Base-by-base conservation (phyloP, 1,284 basidiomycete genomes). In the Earliella scabrosa region DNA sequence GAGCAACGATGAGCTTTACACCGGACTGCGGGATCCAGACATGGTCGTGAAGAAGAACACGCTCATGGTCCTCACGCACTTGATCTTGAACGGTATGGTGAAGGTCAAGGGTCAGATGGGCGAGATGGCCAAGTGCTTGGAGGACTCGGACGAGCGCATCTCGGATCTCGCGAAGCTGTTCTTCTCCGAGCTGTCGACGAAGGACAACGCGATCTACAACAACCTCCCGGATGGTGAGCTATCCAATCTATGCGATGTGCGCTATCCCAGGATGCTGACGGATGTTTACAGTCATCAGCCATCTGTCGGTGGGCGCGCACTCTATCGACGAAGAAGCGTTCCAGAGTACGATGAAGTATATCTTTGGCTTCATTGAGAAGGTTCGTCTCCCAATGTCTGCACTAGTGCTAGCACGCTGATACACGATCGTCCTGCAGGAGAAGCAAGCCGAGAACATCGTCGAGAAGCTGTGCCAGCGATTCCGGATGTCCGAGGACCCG, bases 161-260 rank as follows among this genome's bases (percentile, higher is more conserved):
- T 86, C 90, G 14, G 95, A 98, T 68, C 81, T 99, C 18, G 96
- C 97, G 36, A 97, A 96, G 73, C 73, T 99, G 52, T 99, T 99
- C 86, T 99, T 99, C 80, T 90, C 87, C 23, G 95, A 99, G 69
- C 77, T 99, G 35, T 92, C 94, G 32, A 96, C 87, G n/a, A 99
- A 99, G 77, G 97, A 99, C 69, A 98, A 98, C 70, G 97, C 95
- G 11, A 96, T 99, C 58, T 99, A 98, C 75, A 99, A 99, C 77
- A 98, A 98, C 72, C 74, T 99, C 66, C 97, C 96, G 1, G 95
- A 97, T 75, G 85, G 88, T 88, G 63, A 41, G 81, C 69, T 1
- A 14, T 13, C 50, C 9, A 0, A 8, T 2, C 5, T 10, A 10
- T 1, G 4, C 9, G n/a, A 4, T 9, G 21, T 11, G 26, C 13